phyloP scores from a whole-genome alignment of 805 yeast species.

The Candida sphagnicola region DNA sequence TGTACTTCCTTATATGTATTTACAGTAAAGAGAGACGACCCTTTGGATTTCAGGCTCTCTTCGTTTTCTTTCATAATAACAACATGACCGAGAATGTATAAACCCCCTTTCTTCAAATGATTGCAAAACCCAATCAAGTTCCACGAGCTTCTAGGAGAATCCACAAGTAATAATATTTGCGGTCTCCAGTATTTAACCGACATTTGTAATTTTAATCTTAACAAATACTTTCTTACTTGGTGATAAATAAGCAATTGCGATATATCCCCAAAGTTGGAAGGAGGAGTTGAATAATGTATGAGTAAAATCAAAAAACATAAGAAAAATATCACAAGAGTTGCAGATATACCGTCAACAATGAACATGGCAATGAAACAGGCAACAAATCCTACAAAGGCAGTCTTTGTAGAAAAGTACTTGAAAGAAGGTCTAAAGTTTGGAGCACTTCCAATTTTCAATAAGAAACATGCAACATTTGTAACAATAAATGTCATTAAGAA shows the following conservation, averaged over 20 bases:
- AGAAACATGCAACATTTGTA: conserved; percentile 88
- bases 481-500: conserved; percentile 94
- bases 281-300: conserved; percentile 90
- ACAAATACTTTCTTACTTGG: conserved; percentile 87
- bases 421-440: conserved; percentile 98
- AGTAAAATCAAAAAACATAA: conserved; percentile 63
- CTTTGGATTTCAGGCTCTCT: conserved; percentile 17
- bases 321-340: conserved; percentile 67
- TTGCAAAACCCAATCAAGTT: conserved; percentile 89
- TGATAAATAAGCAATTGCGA: conserved; percentile 94
- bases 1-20: conserved; percentile 62
- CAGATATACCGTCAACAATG: conserved; percentile 88
- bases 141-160: conserved; percentile 91
- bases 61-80: conserved; percentile 51
- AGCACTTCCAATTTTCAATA: conserved; percentile 84
- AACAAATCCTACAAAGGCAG: conserved; percentile 75
- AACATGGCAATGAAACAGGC: conserved; percentile 83
- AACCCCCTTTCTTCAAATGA: conserved; percentile 91
- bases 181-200: conserved; percentile 99
- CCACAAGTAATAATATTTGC: conserved; percentile 82
- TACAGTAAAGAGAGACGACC: conserved; percentile 36
- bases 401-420: conserved; percentile 73
- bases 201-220: conserved; percentile 75
- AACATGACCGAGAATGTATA: conserved; percentile 90
- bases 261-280: conserved; percentile 97